Base-by-base conservation (phyloP, 139 green algal genomes). In the Bryopsis sp. region DNA sequence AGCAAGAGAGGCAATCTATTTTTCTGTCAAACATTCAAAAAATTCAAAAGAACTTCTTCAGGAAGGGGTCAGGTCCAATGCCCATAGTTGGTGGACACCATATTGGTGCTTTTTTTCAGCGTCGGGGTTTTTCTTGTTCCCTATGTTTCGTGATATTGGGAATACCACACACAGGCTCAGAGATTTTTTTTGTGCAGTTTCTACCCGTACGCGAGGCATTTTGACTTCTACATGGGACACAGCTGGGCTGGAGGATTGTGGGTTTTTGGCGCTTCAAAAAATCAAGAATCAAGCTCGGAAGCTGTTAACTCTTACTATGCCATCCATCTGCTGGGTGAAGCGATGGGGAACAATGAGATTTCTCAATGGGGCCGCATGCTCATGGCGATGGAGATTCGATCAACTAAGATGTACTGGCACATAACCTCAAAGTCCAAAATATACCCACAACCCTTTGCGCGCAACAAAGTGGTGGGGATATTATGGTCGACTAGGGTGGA, bases 261-360 rank as follows among this genome's bases (percentile, higher is more conserved):
- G 6, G 65, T 68, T 1, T 64, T 76, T 2, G 63, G 7, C 0
- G 77, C 77, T 39, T 70, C 57, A 4, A 70, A 74, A 24, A 83
- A 83, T 60, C 72, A 82, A 74, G 77, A 83, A 66, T 80, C 71
- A 59, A 68, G 32, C 1, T 76, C 64, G 39, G 77, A 83, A 68
- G 74, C 77, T 22, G 62, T 74, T 7, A 73, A 83, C 39, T 32
- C 47, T 11, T 83, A 83, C 75, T 83, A 81, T 70, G 77, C 70
- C 5, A 60, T 74, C 8, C 50, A 62, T 5, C 74, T 83, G 33
- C 39, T 77, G 36, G 77, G 70, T 24, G 2, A 48, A 7, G 75
- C 60, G 22, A 48, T 70, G 24, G 70, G 54, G 38, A 66, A 81
- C 65, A 3, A 46, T 2, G 35, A 58, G 28, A 65, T 82, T 3